A percentile compares a stretch with the other conserved stretches of the same genome.
Conservation (phyloP, 192 early-diverging fungal species). For the Coemansia sp. region DNA sequence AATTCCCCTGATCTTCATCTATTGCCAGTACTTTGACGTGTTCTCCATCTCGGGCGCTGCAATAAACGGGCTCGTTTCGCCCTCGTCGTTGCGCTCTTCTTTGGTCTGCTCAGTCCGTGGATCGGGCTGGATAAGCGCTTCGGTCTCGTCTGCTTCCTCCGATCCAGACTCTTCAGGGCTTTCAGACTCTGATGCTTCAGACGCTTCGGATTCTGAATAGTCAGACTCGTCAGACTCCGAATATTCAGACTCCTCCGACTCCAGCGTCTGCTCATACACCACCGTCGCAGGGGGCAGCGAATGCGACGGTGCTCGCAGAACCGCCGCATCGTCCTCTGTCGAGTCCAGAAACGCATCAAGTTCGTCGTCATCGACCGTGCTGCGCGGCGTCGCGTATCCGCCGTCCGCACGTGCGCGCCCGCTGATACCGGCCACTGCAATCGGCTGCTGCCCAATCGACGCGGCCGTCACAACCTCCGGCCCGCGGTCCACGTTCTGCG, state of each 20-base stretch:
- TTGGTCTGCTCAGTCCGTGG: not conserved
- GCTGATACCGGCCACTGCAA: conserved; percentile 46
- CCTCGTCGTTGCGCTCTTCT: not conserved
- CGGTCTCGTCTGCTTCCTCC: not conserved
- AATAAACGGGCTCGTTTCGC: conserved; percentile 8
- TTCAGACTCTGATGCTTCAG: not conserved
- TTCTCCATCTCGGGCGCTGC: conserved; percentile 17
- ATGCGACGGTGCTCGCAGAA: not conserved
- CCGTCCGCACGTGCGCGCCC: conserved; percentile 22
- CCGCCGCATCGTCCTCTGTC: conserved; percentile 10
- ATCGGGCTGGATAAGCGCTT: not conserved
- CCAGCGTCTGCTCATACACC: conserved; percentile 20
- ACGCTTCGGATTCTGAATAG: not conserved
- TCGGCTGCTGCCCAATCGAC: conserved; percentile 15
- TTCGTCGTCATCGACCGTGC: conserved; percentile 30
- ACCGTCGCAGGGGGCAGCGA: conserved; percentile 9
- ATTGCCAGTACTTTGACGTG: conserved; percentile 50
- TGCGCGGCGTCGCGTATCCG: conserved; percentile 43
- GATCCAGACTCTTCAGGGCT: not conserved
- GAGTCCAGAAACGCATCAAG: conserved; percentile 50
- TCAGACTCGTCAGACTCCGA: not conserved
- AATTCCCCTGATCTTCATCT: not conserved
- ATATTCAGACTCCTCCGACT: not conserved
- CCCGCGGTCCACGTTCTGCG: conserved; percentile 23
- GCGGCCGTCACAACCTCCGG: not conserved